Evolutionary conservation across 1,284 basidiomycete genomes (phyloP).

Genomic region (Ceratobasidium theobromae): DNA sequence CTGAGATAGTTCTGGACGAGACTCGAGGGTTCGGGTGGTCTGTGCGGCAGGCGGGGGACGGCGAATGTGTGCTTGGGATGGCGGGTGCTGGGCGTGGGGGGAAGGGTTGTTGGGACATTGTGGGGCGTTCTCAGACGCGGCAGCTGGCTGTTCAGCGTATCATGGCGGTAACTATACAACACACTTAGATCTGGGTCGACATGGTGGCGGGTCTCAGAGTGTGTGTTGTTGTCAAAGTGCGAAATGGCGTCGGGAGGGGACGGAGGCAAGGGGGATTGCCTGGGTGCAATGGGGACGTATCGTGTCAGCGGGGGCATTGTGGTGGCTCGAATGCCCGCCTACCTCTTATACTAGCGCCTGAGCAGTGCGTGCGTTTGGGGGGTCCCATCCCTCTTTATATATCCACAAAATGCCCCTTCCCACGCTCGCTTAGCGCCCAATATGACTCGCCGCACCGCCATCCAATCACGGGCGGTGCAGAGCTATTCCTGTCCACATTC

Average conservation of each 20-base stretch:
- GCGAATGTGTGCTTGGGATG: neutral
- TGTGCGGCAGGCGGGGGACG: neutral
- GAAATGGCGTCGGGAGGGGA: slow-evolving; percentile 21
- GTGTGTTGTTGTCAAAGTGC: slow-evolving; percentile 14
- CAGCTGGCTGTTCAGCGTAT: too few relatives aligned
- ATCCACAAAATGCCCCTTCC: too few relatives aligned
- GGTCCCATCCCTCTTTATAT: too few relatives aligned
- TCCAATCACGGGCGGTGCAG: too few relatives aligned
- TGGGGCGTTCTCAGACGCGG: too few relatives aligned
- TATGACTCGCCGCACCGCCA: too few relatives aligned
- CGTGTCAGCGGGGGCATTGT: slow-evolving; percentile 3
- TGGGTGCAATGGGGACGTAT: slow-evolving; percentile 3
- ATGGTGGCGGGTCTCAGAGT: slow-evolving; percentile 20
- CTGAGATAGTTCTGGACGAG: too few relatives aligned
- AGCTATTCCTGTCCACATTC: too few relatives aligned
- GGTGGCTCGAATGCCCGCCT: neutral
- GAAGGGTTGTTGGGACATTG: neutral
- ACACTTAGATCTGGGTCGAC: slow-evolving; percentile 29
- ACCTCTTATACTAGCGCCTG: slow-evolving; percentile 14
- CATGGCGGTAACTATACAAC: too few relatives aligned
- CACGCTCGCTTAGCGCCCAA: too few relatives aligned
- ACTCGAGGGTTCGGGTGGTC: slow-evolving; percentile 9
- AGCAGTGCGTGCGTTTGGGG: slow-evolving; percentile 21
- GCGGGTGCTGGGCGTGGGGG: neutral
- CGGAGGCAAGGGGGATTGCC: neutral